Percentiles rank a stretch among this genome's conserved stretches.
Conservation (phyloP, 192 early-diverging fungal species). For the Jimgerdemannia flammicorona region DNA sequence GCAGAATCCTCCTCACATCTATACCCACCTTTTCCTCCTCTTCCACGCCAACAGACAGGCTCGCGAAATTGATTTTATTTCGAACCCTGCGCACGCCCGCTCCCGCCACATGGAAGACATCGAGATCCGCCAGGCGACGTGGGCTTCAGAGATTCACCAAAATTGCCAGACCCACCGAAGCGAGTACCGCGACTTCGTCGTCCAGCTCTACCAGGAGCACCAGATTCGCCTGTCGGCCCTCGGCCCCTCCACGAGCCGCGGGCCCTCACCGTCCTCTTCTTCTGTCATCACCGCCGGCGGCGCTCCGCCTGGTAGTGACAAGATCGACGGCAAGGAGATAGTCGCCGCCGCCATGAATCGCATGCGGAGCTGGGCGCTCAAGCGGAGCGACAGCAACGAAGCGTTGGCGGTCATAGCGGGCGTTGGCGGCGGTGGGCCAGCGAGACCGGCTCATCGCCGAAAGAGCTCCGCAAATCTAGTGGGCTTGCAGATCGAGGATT, state of each 20-base stretch:
- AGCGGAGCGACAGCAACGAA: conserved; percentile 2
- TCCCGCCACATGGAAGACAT: conserved; percentile 42
- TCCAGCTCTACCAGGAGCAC: conserved; percentile 47
- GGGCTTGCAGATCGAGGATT: background rate
- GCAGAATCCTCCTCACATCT: too few relatives aligned
- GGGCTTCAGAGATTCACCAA: conserved; percentile 48
- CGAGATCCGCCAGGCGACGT: conserved; percentile 47
- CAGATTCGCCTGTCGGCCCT: conserved; percentile 17
- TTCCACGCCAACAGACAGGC: conserved; percentile 1
- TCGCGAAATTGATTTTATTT: conserved; percentile 1
- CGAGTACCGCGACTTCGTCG: conserved; percentile 56
- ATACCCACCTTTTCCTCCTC: background rate
- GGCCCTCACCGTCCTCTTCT: background rate
- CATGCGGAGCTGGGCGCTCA: conserved; percentile 16
- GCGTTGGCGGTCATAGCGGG: background rate
- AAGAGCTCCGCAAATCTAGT: background rate
- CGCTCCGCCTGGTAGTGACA: conserved; percentile 6
- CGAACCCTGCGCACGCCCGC: conserved; percentile 21
- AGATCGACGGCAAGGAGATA: conserved; percentile 50
- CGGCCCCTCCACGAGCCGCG: background rate
- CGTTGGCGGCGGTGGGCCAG: background rate
- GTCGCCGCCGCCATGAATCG: conserved; percentile 37
- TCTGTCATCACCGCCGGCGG: background rate
- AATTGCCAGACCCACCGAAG: conserved; percentile 39
- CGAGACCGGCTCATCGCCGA: background rate